Conservation (phyloP, 129 eudicot genomes). For the Tagetes erecta region DNA sequence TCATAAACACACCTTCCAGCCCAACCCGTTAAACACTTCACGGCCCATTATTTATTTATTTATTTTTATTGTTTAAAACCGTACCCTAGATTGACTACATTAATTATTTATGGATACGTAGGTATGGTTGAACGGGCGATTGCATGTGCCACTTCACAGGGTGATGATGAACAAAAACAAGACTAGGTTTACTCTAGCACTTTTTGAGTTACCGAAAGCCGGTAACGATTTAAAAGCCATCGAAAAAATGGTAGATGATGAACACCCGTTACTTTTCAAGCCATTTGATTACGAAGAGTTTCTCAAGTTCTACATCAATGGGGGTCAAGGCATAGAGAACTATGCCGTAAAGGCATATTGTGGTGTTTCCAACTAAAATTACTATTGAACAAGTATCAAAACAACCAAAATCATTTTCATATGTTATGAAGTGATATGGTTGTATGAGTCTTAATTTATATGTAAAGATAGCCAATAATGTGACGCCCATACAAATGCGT, state of each 20-base stretch:
- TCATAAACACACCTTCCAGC: too few relatives aligned
- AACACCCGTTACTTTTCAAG: constrained; percentile 50
- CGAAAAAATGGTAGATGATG: constrained; percentile 50
- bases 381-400: background rate
- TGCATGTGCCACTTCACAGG: constrained; percentile 49
- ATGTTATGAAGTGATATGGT: background rate
- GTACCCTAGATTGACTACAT: too few relatives aligned
- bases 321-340: constrained; percentile 33
- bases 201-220: constrained; percentile 39
- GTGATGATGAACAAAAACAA: constrained; percentile 46
- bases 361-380: constrained; percentile 35
- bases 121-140: constrained; percentile 65
- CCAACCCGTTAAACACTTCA: too few relatives aligned
- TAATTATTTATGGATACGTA: constrained; percentile 1
- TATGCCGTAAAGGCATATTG: constrained; percentile 50
- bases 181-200: constrained; percentile 45
- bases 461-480: background rate
- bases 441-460: background rate
- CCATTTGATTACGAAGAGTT: constrained; percentile 51
- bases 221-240: constrained; percentile 43
- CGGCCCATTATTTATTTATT: too few relatives aligned
- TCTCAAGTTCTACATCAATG: constrained; percentile 36
- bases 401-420: background rate
- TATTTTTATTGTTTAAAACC: too few relatives aligned
- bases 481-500: background rate